Evolutionary conservation across 192 early-diverging fungal species (phyloP).

Genomic region (Globomyces pollinis-pini): DNA sequence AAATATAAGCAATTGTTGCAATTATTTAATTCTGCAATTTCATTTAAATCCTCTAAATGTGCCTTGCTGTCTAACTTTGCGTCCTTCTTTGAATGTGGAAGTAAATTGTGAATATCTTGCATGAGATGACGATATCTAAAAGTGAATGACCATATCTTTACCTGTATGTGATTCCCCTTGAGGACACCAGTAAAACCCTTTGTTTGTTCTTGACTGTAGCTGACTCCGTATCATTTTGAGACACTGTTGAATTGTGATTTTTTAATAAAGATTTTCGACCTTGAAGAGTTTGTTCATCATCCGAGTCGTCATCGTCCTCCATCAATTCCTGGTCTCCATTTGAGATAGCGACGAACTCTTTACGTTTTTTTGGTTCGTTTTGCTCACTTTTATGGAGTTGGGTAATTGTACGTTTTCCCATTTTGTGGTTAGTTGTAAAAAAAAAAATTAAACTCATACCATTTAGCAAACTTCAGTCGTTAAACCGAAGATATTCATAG

Average conservation of each 20-base stretch:
- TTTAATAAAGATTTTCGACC: not conserved
- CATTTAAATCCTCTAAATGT: slow-evolving; percentile 83
- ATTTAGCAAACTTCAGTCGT: no score
- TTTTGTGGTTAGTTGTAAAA: not conserved
- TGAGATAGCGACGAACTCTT: not conserved
- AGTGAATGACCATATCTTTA: slow-evolving; percentile 18
- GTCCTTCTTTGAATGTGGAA: slow-evolving; percentile 95
- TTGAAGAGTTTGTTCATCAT: not conserved
- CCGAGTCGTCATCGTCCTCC: not conserved
- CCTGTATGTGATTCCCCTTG: slow-evolving; percentile 80
- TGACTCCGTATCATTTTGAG: no score
- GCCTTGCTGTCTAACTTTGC: slow-evolving; percentile 88
- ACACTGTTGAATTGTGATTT: not conserved
- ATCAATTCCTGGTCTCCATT: not conserved
- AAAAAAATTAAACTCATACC: no score
- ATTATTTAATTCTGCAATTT: slow-evolving; percentile 91
- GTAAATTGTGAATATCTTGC: slow-evolving; percentile 74
- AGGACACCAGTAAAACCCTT: slow-evolving; percentile 78
- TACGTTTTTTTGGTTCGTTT: not conserved
- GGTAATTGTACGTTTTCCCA: not conserved
- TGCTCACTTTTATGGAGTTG: not conserved
- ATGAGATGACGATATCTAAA: slow-evolving; percentile 66
- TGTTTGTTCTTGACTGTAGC: slow-evolving; percentile 72
- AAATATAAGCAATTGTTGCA: slow-evolving; percentile 98
- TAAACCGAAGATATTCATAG: no score